Percentiles rank a stretch among this genome's conserved stretches.
Evolutionary conservation across 805 yeast genomes (phyloP).

Genomic region (Jamesozyma gamospora): DNA sequence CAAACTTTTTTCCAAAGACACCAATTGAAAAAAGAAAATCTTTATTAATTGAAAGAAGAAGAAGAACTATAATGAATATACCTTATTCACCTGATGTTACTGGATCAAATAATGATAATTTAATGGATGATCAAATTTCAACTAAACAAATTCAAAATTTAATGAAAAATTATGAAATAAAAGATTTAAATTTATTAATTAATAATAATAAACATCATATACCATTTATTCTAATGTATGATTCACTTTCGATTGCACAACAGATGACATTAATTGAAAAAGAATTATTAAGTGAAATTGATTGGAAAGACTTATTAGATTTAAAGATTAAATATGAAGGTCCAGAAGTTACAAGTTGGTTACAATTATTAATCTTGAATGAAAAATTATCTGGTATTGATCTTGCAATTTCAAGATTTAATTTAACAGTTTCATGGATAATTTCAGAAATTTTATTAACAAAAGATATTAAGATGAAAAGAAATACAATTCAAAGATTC

Average conservation of each 20-base stretch:
- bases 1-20: constrained; percentile 8
- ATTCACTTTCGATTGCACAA: constrained; percentile 55
- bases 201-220: constrained; percentile 46
- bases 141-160: constrained; percentile 17
- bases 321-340: constrained; percentile 60
- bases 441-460: constrained; percentile 79
- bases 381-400: constrained; percentile 61
- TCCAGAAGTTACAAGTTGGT: constrained; percentile 73
- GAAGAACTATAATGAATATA: constrained; percentile 30
- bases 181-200: constrained; percentile 19
- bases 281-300: constrained; percentile 74
- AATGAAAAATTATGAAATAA: constrained; percentile 17
- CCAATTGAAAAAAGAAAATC: constrained; percentile 23
- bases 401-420: constrained; percentile 74
- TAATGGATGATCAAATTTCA: constrained; percentile 6
- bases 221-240: constrained; percentile 71
- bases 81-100: constrained; percentile 28
- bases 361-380: constrained; percentile 56
- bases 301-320: constrained; percentile 84
- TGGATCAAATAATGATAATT: constrained; percentile 1
- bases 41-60: constrained; percentile 30
- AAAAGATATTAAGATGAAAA: constrained; percentile 45
- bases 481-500: constrained; percentile 67
- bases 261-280: constrained; percentile 82
- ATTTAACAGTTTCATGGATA: constrained; percentile 84